These are phyloP conservation scores for Agrocybe praecox DNA, from an alignment of 768 basidiomycete genomes.

Conservation along the genomic window DNA sequence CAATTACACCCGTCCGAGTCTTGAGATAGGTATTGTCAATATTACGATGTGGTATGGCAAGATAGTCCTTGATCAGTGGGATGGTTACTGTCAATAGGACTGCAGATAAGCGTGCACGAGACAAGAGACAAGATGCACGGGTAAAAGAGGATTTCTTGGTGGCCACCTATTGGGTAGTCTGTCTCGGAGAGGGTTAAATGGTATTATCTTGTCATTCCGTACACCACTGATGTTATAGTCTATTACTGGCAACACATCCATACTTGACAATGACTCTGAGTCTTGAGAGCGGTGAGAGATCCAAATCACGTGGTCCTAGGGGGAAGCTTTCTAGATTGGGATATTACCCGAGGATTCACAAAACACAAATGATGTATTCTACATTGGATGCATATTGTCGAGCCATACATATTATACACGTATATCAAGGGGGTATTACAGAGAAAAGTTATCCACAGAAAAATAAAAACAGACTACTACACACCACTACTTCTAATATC, in stretches of 20 bases:
- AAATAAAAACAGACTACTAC: constrained; percentile 19
- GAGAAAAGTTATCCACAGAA: constrained; percentile 6
- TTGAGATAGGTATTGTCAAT: not conserved
- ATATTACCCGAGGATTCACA: not conserved
- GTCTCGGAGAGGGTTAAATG: not conserved
- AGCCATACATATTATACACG: constrained; percentile 2
- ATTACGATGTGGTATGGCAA: not conserved
- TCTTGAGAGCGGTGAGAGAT: not conserved
- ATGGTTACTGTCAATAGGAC: not conserved
- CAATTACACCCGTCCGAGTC: not conserved
- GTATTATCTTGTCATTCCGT: constrained; percentile 7
- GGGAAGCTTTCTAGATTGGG: not conserved
- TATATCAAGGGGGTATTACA: constrained; percentile 13
- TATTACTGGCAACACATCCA: not conserved
- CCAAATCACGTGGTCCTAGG: constrained; percentile 10
- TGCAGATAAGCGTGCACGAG: not conserved
- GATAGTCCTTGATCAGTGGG: not conserved
- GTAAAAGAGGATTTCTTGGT: not conserved
- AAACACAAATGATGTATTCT: not conserved
- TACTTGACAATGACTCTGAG: not conserved
- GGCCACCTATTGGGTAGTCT: not conserved
- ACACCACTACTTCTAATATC: constrained; percentile 20
- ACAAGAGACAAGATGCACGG: not conserved
- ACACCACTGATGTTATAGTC: not conserved
- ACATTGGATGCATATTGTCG: not conserved